Evolutionary conservation across 495 filamentous ascomycete species (phyloP).

Genomic region (Aspergillus kassunensis): DNA sequence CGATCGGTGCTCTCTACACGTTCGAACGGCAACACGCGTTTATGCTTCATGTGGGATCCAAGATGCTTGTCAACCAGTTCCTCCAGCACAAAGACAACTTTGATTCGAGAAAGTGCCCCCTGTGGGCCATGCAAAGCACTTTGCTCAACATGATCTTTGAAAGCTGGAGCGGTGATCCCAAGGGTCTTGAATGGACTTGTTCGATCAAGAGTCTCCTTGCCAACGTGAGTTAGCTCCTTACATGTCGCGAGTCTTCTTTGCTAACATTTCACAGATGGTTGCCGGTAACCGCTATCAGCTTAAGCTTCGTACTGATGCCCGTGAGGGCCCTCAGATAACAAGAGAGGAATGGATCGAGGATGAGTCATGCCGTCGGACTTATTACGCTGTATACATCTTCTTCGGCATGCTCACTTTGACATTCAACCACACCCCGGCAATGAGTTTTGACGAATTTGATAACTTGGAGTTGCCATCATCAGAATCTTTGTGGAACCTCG

Average conservation of each 20-base stretch:
- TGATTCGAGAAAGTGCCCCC: conserved; percentile 94
- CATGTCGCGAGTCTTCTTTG: background rate
- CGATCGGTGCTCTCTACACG: conserved; percentile 93
- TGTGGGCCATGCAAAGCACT: conserved; percentile 97
- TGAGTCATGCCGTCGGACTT: conserved; percentile 92
- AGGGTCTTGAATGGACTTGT: conserved; percentile 97
- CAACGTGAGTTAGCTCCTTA: conserved; percentile 42
- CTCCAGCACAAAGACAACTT: conserved; percentile 97
- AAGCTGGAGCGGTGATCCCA: conserved; percentile 97
- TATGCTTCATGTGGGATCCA: conserved; percentile 95
- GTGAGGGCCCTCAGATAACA: conserved; percentile 69
- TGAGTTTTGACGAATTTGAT: conserved; percentile 98
- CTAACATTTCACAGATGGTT: conserved; percentile 60
- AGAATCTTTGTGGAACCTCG: conserved; percentile 90
- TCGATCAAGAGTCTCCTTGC: conserved; percentile 96
- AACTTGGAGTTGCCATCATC: conserved; percentile 87
- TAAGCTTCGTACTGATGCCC: conserved; percentile 83
- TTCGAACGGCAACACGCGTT: conserved; percentile 96
- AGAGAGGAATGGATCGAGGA: conserved; percentile 96
- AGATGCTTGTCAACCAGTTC: conserved; percentile 94
- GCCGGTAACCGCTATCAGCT: conserved; percentile 95
- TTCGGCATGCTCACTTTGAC: conserved; percentile 93
- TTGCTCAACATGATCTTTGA: conserved; percentile 98
- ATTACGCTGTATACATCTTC: conserved; percentile 99
- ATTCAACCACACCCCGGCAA: conserved; percentile 95